Percentiles rank a stretch among this genome's conserved stretches.
Conservation (phyloP, 2,329 filamentous ascomycete genomes). For the Cercospora canescens region DNA sequence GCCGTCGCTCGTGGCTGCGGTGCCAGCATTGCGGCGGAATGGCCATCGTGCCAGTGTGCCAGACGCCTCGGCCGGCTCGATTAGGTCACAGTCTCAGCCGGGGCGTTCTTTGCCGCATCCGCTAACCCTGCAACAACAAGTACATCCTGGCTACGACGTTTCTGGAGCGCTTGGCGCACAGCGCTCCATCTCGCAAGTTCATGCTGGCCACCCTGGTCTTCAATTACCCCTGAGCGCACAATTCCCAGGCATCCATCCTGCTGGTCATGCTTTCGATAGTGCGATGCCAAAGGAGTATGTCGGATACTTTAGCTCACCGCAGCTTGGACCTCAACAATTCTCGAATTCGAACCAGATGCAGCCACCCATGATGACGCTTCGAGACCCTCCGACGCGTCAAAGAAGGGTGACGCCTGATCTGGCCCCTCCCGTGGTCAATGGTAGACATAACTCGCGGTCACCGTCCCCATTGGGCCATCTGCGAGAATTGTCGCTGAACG, state of each 20-base stretch:
- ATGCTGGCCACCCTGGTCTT: slow-evolving; percentile 27
- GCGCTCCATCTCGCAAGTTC: slow-evolving; percentile 23
- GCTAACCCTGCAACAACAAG: slow-evolving; percentile 38
- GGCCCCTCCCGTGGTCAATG: slow-evolving; percentile 34
- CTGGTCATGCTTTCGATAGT: slow-evolving; percentile 29
- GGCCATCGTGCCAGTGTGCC: slow-evolving; percentile 46
- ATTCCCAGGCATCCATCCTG: slow-evolving; percentile 23
- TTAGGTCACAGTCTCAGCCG: slow-evolving; percentile 53
- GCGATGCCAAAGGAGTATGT: slow-evolving; percentile 52
- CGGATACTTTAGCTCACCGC: slow-evolving; percentile 50
- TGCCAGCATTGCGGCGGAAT: slow-evolving; percentile 45
- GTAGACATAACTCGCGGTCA: slow-evolving; percentile 39
- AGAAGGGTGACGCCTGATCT: slow-evolving; percentile 47
- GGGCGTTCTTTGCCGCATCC: slow-evolving; percentile 45
- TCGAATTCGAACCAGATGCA: slow-evolving; percentile 32
- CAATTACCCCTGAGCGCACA: slow-evolving; percentile 27
- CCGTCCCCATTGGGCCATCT: slow-evolving; percentile 49
- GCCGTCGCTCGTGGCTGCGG: slow-evolving; percentile 46
- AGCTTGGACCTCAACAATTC: slow-evolving; percentile 38
- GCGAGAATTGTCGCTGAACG: slow-evolving; percentile 39
- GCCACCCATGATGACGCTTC: slow-evolving; percentile 38
- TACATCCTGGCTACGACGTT: slow-evolving; percentile 42
- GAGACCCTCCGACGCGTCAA: slow-evolving; percentile 43
- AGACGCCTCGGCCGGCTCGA: slow-evolving; percentile 42
- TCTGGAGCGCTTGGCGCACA: slow-evolving; percentile 34